A percentile compares a stretch with the other conserved stretches of the same genome.
Conservation (phyloP, 192 early-diverging fungal genomes). For the Entomortierella beljakovae region DNA sequence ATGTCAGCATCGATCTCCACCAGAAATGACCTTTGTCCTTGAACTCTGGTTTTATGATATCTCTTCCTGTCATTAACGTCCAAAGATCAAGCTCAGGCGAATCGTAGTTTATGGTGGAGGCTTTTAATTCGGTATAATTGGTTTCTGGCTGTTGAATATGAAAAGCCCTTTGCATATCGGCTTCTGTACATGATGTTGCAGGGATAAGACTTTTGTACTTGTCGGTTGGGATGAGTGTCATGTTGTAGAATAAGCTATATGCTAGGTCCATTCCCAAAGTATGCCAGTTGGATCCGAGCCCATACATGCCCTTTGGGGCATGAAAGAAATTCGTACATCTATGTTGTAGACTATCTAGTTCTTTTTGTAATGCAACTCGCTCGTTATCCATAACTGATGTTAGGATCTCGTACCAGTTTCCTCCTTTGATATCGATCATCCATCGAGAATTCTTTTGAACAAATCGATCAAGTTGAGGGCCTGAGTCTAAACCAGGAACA, state of each 20-base stretch:
- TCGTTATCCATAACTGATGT: slow-evolving; percentile 14
- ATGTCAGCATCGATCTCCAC: slow-evolving; percentile 36
- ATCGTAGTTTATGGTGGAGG: slow-evolving; percentile 26
- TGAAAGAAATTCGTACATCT: slow-evolving; percentile 29
- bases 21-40: slow-evolving; percentile 20
- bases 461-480: slow-evolving; percentile 19
- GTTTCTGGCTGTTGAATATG: slow-evolving; percentile 4
- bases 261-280: slow-evolving; percentile 16
- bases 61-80: not conserved
- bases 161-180: slow-evolving; percentile 12
- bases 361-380: slow-evolving; percentile 7
- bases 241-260: slow-evolving; percentile 24
- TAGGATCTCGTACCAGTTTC: slow-evolving; percentile 17
- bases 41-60: slow-evolving; percentile 6
- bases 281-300: slow-evolving; percentile 28
- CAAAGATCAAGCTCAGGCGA: not conserved
- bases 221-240: slow-evolving; percentile 16
- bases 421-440: slow-evolving; percentile 21
- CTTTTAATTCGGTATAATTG: not conserved
- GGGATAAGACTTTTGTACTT: slow-evolving; percentile 5
- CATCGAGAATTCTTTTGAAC: slow-evolving; percentile 41
- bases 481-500: no score
- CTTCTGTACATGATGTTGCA: slow-evolving; percentile 16
- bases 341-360: slow-evolving; percentile 32
- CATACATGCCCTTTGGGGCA: not conserved